phyloP scores from a whole-genome alignment of 441 rosid species.

The Syzygium malaccense region DNA sequence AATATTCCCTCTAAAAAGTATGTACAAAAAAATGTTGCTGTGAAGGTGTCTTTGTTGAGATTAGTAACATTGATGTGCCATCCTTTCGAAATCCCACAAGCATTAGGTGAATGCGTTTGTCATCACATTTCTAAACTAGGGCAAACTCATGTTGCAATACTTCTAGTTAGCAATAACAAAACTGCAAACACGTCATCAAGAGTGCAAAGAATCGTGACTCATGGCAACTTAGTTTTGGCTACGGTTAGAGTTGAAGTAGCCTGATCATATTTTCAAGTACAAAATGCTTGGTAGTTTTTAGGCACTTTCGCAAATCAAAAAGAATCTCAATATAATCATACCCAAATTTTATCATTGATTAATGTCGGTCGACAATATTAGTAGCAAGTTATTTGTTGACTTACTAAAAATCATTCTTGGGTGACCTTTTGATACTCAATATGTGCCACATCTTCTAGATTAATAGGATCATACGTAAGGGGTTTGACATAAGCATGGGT shows the following conservation, averaged over 20 bases:
- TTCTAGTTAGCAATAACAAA: background rate
- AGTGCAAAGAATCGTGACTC: background rate
- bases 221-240: background rate
- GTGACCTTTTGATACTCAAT: background rate
- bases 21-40: too few relatives aligned
- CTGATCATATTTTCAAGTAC: background rate
- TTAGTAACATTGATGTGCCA: too few relatives aligned
- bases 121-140: background rate
- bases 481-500: background rate
- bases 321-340: background rate
- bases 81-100: too few relatives aligned
- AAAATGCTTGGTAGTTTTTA: background rate
- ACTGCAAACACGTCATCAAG: background rate
- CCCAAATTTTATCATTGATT: background rate
- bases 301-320: background rate
- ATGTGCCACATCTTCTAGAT: background rate
- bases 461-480: too few relatives aligned
- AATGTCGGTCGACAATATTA: background rate
- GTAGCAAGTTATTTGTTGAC: background rate
- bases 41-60: too few relatives aligned
- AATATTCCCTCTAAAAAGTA: too few relatives aligned
- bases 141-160: background rate
- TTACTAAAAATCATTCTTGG: background rate
- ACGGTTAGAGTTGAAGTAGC: background rate
- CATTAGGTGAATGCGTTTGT: background rate